Evolutionary conservation across 2,329 filamentous ascomycete species (phyloP).

Genomic region (Epichloe aotearoae): DNA sequence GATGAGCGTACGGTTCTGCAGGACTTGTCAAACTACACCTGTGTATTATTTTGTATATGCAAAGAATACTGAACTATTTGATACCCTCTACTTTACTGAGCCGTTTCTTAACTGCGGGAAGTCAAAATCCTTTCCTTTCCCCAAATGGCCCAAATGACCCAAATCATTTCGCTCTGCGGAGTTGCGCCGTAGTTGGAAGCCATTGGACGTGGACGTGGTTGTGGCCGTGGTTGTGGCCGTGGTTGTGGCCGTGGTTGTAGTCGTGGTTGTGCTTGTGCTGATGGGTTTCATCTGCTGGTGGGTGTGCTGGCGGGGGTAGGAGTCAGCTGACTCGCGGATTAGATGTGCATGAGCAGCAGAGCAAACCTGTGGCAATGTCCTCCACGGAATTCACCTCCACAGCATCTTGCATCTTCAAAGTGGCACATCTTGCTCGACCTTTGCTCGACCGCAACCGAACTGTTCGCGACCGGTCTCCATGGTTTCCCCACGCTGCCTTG

Average conservation of each 20-base stretch:
- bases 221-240: too few species aligned
- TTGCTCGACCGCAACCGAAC: background rate
- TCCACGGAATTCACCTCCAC: background rate
- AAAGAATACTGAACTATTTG: background rate
- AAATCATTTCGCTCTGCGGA: too few species aligned
- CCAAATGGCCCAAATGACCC: too few species aligned
- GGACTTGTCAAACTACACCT: background rate
- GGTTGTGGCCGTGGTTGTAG: too few species aligned
- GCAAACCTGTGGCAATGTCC: background rate
- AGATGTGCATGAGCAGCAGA: background rate
- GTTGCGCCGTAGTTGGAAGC: too few species aligned
- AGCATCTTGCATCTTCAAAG: background rate
- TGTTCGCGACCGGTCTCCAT: slow-evolving; percentile 11
- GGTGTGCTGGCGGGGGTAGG: background rate
- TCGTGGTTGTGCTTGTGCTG: too few species aligned
- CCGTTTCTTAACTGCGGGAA: background rate
- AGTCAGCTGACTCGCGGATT: slow-evolving; percentile 3
- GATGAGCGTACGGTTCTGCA: slow-evolving; percentile 3
- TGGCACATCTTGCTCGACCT: background rate
- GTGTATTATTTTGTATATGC: background rate
- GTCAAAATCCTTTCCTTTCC: background rate
- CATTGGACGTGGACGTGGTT: too few species aligned
- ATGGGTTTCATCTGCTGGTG: background rate
- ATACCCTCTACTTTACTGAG: background rate
- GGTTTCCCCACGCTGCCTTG: slow-evolving; percentile 10